Conservation (phyloP, 2,329 filamentous ascomycete species). For the Botrytis aclada region DNA sequence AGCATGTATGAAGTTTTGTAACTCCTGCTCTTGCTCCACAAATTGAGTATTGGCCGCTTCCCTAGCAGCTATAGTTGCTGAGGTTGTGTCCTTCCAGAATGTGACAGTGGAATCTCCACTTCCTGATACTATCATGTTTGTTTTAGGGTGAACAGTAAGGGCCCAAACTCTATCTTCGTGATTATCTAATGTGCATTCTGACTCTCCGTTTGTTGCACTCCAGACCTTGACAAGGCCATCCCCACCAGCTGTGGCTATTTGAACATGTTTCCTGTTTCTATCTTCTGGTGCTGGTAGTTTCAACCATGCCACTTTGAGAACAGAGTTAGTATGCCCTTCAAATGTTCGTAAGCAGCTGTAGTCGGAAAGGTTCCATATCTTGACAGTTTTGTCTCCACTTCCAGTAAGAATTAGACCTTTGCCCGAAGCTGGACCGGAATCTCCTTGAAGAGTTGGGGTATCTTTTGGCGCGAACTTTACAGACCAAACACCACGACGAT, state of each 20-base stretch:
- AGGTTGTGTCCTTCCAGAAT: slow-evolving; percentile 93
- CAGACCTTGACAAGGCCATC: slow-evolving; percentile 97
- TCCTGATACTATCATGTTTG: slow-evolving; percentile 78
- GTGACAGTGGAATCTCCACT: slow-evolving; percentile 90
- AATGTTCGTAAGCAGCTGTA: slow-evolving; percentile 92
- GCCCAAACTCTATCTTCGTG: slow-evolving; percentile 97
- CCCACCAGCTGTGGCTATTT: slow-evolving; percentile 82
- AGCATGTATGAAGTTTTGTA: slow-evolving; percentile 87
- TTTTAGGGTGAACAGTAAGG: slow-evolving; percentile 66
- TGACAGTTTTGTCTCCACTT: slow-evolving; percentile 93
- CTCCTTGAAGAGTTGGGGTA: slow-evolving; percentile 69
- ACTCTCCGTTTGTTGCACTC: slow-evolving; percentile 82
- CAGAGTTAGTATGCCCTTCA: slow-evolving; percentile 93
- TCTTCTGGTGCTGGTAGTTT: slow-evolving; percentile 49
- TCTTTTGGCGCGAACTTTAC: slow-evolving; percentile 82
- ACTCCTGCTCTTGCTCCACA: slow-evolving; percentile 89
- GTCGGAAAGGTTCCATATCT: slow-evolving; percentile 89
- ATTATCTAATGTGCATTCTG: slow-evolving; percentile 89
- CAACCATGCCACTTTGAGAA: slow-evolving; percentile 91
- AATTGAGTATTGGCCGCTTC: slow-evolving; percentile 72
- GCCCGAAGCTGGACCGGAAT: slow-evolving; percentile 68
- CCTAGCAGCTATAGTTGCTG: slow-evolving; percentile 70
- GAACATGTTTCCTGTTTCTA: slow-evolving; percentile 57
- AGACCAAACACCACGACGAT: slow-evolving; percentile 94
- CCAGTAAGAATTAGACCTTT: slow-evolving; percentile 86